These are phyloP conservation scores for Barnettozyma sp. DNA, from an alignment of 805 yeast species.

Conservation along the genomic window DNA sequence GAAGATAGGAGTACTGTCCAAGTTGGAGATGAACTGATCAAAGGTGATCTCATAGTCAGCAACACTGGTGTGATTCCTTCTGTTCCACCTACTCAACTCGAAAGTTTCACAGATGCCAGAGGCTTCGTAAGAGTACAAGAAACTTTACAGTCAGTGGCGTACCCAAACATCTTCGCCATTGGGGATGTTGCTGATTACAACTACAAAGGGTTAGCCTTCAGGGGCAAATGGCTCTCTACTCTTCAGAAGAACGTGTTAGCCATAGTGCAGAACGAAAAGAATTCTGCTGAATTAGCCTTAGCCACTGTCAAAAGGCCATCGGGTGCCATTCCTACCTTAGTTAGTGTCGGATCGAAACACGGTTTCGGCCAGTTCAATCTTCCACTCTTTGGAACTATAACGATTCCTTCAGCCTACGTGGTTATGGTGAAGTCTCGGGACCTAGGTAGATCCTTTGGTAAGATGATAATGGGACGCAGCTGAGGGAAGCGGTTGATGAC, in stretches of 20 bases:
- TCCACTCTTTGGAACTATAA: conserved; percentile 1
- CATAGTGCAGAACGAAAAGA: neutral
- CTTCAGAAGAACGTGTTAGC: conserved; percentile 15
- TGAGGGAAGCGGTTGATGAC: neutral
- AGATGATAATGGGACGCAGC: neutral
- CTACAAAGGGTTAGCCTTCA: conserved; percentile 16
- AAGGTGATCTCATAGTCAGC: conserved; percentile 6
- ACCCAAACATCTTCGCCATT: conserved; percentile 26
- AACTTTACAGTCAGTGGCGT: conserved; percentile 7
- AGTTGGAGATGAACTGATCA: conserved; percentile 2
- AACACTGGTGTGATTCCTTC: conserved; percentile 11
- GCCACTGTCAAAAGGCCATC: neutral
- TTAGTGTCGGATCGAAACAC: conserved; percentile 1
- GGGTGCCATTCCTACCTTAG: conserved; percentile 1
- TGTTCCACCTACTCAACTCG: conserved; percentile 10
- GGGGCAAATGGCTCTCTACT: conserved; percentile 11
- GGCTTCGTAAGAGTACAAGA: conserved; percentile 12
- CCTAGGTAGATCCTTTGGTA: neutral
- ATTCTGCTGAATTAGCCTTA: neutral
- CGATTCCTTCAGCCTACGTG: neutral
- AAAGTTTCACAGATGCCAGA: neutral
- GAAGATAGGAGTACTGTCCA: conserved; percentile 4
- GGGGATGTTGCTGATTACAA: conserved; percentile 25
- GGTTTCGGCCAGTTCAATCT: conserved; percentile 4
- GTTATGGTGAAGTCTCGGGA: neutral